phyloP scores from a whole-genome alignment of 345 rosid species.

The Pistacia atlantica region DNA sequence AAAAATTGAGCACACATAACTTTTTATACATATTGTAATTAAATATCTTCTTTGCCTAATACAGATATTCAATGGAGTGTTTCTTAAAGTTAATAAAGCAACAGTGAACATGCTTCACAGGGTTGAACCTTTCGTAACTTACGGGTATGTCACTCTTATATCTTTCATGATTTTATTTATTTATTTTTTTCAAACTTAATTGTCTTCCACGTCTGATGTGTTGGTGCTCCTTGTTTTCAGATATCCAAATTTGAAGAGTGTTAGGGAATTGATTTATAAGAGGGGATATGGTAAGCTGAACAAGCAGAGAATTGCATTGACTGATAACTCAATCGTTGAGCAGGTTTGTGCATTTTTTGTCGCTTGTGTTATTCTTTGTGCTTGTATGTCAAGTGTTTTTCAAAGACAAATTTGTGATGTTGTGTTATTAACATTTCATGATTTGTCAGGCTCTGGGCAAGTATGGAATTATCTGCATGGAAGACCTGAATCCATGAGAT shows the following conservation, averaged over 20 bases:
- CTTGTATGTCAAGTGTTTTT: too few species aligned
- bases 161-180: background rate
- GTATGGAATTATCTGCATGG: conserved; percentile 65
- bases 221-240: too few species aligned
- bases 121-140: conserved; percentile 87
- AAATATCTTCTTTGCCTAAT: too few species aligned
- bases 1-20: background rate
- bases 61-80: conserved; percentile 88
- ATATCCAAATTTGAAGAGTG: conserved; percentile 17
- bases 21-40: too few species aligned
- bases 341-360: conserved; percentile 38
- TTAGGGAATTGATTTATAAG: conserved; percentile 76
- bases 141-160: conserved; percentile 47
- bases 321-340: conserved; percentile 65
- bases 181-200: background rate
- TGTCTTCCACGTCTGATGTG: background rate
- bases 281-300: conserved; percentile 76
- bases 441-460: conserved; percentile 57
- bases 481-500: conserved; percentile 90
- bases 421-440: background rate
- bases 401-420: too few species aligned
- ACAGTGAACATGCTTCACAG: conserved; percentile 76
- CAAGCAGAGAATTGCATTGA: conserved; percentile 63
- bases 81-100: conserved; percentile 74
- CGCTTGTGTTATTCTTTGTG: background rate